These are phyloP conservation scores for Tympanopsis confertula DNA, from an alignment of 2,329 filamentous ascomycete species.

Conservation along the genomic window DNA sequence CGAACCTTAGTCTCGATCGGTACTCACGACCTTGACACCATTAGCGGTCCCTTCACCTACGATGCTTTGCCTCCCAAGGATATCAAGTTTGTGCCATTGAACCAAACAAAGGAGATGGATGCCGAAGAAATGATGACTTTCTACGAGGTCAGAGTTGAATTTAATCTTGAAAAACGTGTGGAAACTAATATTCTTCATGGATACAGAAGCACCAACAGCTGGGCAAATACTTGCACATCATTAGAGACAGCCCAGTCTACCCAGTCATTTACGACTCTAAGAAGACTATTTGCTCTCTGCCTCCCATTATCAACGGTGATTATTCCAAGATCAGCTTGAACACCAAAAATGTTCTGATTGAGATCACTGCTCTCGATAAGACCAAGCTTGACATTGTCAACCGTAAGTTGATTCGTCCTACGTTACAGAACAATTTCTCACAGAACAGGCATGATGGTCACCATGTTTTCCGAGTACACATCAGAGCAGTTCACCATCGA, in stretches of 20 bases:
- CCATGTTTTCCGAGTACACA: constrained; percentile 94
- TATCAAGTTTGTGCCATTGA: constrained; percentile 81
- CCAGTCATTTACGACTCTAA: constrained; percentile 91
- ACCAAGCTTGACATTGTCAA: constrained; percentile 94
- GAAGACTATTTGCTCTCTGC: constrained; percentile 77
- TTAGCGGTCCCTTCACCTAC: constrained; percentile 92
- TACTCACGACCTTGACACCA: constrained; percentile 88
- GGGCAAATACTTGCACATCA: constrained; percentile 83
- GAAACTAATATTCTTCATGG: constrained; percentile 1
- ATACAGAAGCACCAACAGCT: constrained; percentile 75
- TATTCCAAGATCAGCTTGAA: constrained; percentile 90
- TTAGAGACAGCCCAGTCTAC: constrained; percentile 85
- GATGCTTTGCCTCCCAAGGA: constrained; percentile 85
- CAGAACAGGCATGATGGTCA: constrained; percentile 73
- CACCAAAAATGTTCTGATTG: constrained; percentile 90
- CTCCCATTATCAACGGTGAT: constrained; percentile 94
- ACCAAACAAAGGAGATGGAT: constrained; percentile 81
- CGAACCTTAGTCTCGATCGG: constrained; percentile 92
- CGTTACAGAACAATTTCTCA: too few species aligned
- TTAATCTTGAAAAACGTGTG: background rate
- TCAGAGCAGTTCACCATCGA: constrained; percentile 84
- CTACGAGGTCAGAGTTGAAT: constrained; percentile 48
- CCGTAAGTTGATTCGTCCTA: too few species aligned
- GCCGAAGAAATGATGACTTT: constrained; percentile 83
- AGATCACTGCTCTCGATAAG: constrained; percentile 88